Percentiles rank a stretch among this genome's conserved stretches.
These are phyloP conservation scores for Venturia asperata DNA, from an alignment of 2,329 filamentous ascomycete species.

Conservation along the genomic window DNA sequence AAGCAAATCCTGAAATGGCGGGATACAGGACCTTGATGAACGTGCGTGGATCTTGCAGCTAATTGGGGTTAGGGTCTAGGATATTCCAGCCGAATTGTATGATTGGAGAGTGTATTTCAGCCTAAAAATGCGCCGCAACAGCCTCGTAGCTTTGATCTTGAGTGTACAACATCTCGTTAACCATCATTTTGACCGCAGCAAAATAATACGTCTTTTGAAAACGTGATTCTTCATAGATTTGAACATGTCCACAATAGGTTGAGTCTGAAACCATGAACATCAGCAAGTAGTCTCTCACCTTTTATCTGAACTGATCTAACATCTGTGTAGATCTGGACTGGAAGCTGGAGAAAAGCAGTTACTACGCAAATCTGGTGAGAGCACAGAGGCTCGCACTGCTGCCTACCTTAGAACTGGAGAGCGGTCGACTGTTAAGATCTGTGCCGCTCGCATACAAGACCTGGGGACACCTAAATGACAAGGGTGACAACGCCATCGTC, in stretches of 20 bases:
- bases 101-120: no score
- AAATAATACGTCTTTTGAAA: no score
- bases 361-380: slow-evolving; percentile 26
- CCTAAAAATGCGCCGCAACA: no score
- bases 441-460: slow-evolving; percentile 32
- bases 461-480: slow-evolving; percentile 28
- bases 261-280: neutral
- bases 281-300: neutral
- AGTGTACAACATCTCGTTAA: no score
- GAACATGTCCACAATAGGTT: neutral
- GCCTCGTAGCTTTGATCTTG: no score
- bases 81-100: no score
- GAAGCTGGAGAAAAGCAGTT: slow-evolving; percentile 23
- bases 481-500: slow-evolving; percentile 60
- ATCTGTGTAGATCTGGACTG: neutral
- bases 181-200: no score
- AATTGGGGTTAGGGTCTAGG: no score
- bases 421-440: slow-evolving; percentile 25
- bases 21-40: slow-evolving; percentile 15
- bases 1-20: neutral
- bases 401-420: slow-evolving; percentile 27
- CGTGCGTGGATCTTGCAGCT: slow-evolving; percentile 13
- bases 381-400: slow-evolving; percentile 28
- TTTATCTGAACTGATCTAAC: neutral
- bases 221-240: no score